These are phyloP conservation scores for Clarireedia monteithiana DNA, from an alignment of 2,329 filamentous ascomycete species.

Conservation along the genomic window DNA sequence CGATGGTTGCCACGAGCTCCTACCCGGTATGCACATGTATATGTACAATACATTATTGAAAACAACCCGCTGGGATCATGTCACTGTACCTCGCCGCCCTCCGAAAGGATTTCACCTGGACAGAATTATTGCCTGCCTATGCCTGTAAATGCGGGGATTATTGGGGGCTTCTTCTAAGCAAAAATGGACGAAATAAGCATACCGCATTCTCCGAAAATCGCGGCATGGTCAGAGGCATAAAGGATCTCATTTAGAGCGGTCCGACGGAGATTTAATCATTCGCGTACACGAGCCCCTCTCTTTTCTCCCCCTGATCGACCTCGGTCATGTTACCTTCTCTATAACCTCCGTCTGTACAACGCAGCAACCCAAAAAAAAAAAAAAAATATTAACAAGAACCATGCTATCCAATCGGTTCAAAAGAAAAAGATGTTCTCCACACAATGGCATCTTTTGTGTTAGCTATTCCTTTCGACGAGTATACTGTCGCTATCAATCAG, in stretches of 20 bases:
- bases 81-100: neutral
- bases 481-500: no score
- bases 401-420: neutral
- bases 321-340: constrained; percentile 2
- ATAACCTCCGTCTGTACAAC: neutral
- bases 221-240: constrained; percentile 13
- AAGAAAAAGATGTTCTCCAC: no score
- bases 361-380: neutral
- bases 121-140: neutral
- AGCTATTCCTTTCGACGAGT: no score
- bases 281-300: constrained; percentile 16
- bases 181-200: neutral
- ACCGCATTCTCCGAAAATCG: neutral
- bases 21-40: neutral
- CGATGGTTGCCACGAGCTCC: neutral
- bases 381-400: neutral
- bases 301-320: constrained; percentile 5
- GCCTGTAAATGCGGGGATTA: neutral
- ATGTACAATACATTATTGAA: neutral
- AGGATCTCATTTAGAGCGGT: constrained; percentile 18
- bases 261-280: constrained; percentile 20
- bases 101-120: neutral
- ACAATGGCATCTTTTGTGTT: no score
- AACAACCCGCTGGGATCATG: neutral
- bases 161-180: neutral